Base-by-base conservation (phyloP, 192 early-diverging fungal species). In the Mortierella antarctica region DNA sequence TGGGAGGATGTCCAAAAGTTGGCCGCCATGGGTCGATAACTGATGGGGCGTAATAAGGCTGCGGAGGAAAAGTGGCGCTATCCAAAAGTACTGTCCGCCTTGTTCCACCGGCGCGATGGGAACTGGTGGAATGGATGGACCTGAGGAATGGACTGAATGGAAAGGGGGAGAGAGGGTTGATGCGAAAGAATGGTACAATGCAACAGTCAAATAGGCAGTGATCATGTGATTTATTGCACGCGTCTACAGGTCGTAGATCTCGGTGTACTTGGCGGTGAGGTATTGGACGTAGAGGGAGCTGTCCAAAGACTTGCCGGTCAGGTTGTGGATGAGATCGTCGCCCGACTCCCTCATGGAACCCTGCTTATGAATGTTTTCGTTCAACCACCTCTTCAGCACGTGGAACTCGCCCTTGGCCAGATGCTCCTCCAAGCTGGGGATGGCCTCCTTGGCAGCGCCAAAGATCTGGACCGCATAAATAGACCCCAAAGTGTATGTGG, bases 1-100 rank as follows among this genome's bases (percentile, higher is more conserved):
- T 93, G 91, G 50, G 92, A 85, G 7, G 92, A 93, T 49, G 88
- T 84, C 91, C 91, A 92, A 77, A 90, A 93, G 78, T 93, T 92
- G 46, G 91, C 91, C 0, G 91, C 89, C 91, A 93, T 92, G 53
- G 42, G 31, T 31, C 31, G 31, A 31, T 31, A 31, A 31, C 31
- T 31, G 31, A 31, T 31, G 31, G 3, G 31, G 31, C 3, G 31
- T 31, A 3, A 31, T 31, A 31, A 31, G 31, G 31, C 31, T 31
- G 31, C 31, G 31, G 31, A 31, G 31, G 31, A 31, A 31, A 31
- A 31, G 31, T 31, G 31, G 31, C 31, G 3, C 31, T 31, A 31
- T 31, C 31, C 31, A 3, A 31, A 31, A 31, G 31, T 31, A 31
- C 3, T 31, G 31, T 31, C 31, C 31, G 31, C 31, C 31, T 31